Percentiles rank a stretch among this genome's conserved stretches.
Conservation (phyloP, 2,329 filamentous ascomycete genomes). For the Zasmidium citrigriseum region DNA sequence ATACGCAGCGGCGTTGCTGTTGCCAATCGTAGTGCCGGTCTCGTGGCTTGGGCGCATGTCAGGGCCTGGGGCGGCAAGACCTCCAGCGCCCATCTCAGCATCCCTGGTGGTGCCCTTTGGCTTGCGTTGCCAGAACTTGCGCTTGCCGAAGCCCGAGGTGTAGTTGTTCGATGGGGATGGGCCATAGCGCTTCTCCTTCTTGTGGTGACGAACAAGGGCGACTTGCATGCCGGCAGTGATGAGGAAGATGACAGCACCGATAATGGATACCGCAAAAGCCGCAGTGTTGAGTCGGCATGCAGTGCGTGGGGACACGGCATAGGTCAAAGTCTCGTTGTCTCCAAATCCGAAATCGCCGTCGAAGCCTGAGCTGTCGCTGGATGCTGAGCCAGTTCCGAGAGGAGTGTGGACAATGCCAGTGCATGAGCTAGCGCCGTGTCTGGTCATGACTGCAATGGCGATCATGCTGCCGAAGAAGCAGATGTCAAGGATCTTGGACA, state of each 20-base stretch:
- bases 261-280: conserved; percentile 74
- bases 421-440: conserved; percentile 68
- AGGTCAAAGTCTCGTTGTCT: conserved; percentile 43
- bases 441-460: conserved; percentile 76
- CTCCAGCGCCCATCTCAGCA: conserved; percentile 44
- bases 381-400: conserved; percentile 65
- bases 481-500: conserved; percentile 64
- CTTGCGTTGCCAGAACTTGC: conserved; percentile 35
- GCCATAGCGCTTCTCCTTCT: conserved; percentile 72
- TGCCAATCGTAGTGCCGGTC: conserved; percentile 50
- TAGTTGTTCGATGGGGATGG: conserved; percentile 68
- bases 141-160: conserved; percentile 59
- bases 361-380: conserved; percentile 49
- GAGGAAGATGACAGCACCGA: conserved; percentile 76
- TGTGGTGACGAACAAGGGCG: conserved; percentile 68
- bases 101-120: conserved; percentile 38
- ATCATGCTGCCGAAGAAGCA: conserved; percentile 76
- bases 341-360: conserved; percentile 48
- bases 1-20: conserved; percentile 30
- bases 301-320: conserved; percentile 51
- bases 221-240: conserved; percentile 70
- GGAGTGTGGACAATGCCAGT: conserved; percentile 64
- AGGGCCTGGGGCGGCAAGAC: conserved; percentile 30
- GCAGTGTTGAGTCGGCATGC: conserved; percentile 78
- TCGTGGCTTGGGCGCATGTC: conserved; percentile 51